Evolutionary conservation across 2,329 filamentous ascomycete genomes (phyloP).

Genomic region (Colletotrichum sp.): DNA sequence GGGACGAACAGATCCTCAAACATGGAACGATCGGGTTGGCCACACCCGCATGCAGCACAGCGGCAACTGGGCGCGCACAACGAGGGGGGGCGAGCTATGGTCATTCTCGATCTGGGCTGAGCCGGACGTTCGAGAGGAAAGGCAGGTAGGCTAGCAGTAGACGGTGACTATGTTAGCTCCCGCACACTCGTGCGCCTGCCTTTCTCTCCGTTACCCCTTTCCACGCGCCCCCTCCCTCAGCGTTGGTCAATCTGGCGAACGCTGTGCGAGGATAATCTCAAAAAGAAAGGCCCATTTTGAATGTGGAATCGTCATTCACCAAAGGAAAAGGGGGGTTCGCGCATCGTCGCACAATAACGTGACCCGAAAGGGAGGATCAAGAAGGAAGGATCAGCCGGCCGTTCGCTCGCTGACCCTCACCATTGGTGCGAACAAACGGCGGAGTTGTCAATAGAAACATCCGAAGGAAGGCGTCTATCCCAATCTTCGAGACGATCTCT

Average conservation of each 20-base stretch:
- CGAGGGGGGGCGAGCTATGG: not conserved
- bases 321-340: not conserved
- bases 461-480: not conserved
- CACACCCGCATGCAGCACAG: not conserved
- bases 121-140: not conserved
- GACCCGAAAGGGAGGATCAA: not conserved
- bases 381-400: not conserved
- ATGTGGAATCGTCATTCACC: not conserved
- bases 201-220: not conserved
- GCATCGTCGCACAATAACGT: not conserved
- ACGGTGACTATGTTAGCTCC: not conserved
- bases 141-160: not conserved
- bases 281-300: not conserved
- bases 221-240: not conserved
- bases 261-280: not conserved
- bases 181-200: not conserved
- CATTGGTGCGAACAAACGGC: not conserved
- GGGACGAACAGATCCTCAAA: not conserved
- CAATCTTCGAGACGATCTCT: not conserved
- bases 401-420: not conserved
- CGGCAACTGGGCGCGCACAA: not conserved
- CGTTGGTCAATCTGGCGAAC: not conserved
- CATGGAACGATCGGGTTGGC: not conserved
- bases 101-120: not conserved
- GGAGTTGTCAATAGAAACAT: not conserved